Evolutionary conservation across 1,284 basidiomycete genomes (phyloP).

Genomic region (Cutaneotrichosporon mucoides): DNA sequence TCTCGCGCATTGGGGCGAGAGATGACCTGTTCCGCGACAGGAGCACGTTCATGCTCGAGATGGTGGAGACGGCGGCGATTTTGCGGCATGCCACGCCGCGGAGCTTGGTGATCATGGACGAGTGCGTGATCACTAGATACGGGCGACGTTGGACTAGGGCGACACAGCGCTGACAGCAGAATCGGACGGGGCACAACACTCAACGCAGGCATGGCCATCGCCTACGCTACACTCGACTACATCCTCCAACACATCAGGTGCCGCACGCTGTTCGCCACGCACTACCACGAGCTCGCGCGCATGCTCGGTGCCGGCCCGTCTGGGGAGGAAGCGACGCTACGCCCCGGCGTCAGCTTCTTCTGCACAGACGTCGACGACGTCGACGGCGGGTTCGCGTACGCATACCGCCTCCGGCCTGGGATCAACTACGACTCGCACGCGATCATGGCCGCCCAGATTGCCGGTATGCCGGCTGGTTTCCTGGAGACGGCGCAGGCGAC

Average conservation of each 20-base stretch:
- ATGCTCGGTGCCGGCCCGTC: slow-evolving; percentile 58
- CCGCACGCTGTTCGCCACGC: slow-evolving; percentile 88
- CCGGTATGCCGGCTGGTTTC: slow-evolving; percentile 66
- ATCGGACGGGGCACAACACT: slow-evolving; percentile 91
- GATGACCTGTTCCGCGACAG: slow-evolving; percentile 90
- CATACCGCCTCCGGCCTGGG: slow-evolving; percentile 73
- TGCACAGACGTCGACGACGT: slow-evolving; percentile 78
- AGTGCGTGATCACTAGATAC: slow-evolving; percentile 46
- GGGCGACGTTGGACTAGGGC: too few relatives aligned
- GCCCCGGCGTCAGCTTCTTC: slow-evolving; percentile 65
- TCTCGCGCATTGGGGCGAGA: slow-evolving; percentile 91
- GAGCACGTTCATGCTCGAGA: slow-evolving; percentile 72
- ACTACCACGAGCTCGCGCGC: slow-evolving; percentile 89
- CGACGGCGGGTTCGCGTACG: slow-evolving; percentile 68
- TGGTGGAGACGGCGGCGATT: slow-evolving; percentile 53
- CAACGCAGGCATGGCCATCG: slow-evolving; percentile 85
- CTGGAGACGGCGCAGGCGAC: slow-evolving; percentile 25
- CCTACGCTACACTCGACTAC: slow-evolving; percentile 83
- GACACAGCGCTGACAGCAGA: slow-evolving; percentile 18
- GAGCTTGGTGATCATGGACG: slow-evolving; percentile 93
- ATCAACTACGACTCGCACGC: slow-evolving; percentile 91
- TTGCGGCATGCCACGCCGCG: slow-evolving; percentile 71
- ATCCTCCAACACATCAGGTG: slow-evolving; percentile 68
- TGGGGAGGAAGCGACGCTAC: slow-evolving; percentile 32
- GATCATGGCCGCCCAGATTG: slow-evolving; percentile 77